phyloP scores from a whole-genome alignment of 257 asterid species.

The Rehmannia glutinosa region DNA sequence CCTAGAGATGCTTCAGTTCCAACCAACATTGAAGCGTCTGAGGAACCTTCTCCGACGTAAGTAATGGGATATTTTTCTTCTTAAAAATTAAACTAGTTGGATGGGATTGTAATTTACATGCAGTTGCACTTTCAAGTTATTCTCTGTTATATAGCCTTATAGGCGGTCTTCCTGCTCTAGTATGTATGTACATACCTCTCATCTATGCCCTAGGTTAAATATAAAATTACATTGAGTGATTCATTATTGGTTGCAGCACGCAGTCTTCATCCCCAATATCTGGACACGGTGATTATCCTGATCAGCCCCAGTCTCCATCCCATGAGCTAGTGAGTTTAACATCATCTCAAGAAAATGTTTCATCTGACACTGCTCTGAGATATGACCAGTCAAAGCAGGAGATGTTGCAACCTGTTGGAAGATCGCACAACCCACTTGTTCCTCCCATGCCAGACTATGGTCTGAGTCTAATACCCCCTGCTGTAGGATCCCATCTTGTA shows the following conservation, averaged over 20 bases:
- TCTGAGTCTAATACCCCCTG: conserved; percentile 37
- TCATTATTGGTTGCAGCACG: conserved; percentile 27
- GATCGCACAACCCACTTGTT: conserved; percentile 33
- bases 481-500: conserved; percentile 29
- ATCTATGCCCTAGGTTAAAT: conserved; percentile 4
- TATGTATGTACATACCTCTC: background rate
- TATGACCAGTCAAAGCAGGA: conserved; percentile 40
- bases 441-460: conserved; percentile 38
- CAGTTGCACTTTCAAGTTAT: background rate
- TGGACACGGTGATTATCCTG: conserved; percentile 24
- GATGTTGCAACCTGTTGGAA: conserved; percentile 24
- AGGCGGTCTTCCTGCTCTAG: background rate
- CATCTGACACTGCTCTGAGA: conserved; percentile 26
- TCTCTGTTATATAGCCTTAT: background rate
- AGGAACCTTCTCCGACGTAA: conserved; percentile 37
- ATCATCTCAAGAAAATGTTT: conserved; percentile 24
- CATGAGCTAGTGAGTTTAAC: conserved; percentile 16
- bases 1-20: conserved; percentile 19
- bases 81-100: background rate
- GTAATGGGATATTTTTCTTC: background rate
- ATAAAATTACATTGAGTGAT: conserved; percentile 6
- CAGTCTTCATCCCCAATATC: conserved; percentile 26
- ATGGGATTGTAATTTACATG: background rate
- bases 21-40: conserved; percentile 18
- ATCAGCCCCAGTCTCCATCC: conserved; percentile 25